These are phyloP conservation scores for Microdochium bolleyi DNA, from an alignment of 2,329 filamentous ascomycete species.

Conservation along the genomic window DNA sequence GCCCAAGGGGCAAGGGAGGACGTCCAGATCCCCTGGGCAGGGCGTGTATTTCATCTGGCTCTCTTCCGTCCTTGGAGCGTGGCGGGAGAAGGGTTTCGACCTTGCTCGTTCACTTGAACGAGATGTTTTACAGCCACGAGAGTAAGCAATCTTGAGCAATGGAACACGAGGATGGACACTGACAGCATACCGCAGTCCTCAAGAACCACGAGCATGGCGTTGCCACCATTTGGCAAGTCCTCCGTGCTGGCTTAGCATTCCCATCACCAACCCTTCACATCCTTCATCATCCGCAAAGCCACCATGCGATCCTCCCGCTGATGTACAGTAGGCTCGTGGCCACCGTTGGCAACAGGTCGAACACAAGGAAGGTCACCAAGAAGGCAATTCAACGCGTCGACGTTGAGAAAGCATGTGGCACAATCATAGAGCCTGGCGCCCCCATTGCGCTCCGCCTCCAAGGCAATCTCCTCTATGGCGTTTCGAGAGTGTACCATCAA, in stretches of 20 bases:
- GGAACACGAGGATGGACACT: slow-evolving; percentile 5
- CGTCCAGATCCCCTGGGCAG: too few species aligned
- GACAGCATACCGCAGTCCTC: slow-evolving; percentile 49
- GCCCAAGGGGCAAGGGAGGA: not conserved
- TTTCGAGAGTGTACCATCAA: slow-evolving; percentile 77
- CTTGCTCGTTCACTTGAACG: not conserved
- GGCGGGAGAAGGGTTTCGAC: too few species aligned
- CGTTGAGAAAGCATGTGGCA: slow-evolving; percentile 77
- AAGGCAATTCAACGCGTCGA: slow-evolving; percentile 87
- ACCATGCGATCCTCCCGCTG: not conserved
- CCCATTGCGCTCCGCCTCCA: slow-evolving; percentile 88
- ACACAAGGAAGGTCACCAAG: slow-evolving; percentile 64
- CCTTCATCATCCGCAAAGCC: not conserved
- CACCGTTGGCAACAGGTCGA: slow-evolving; percentile 69
- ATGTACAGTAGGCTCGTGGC: slow-evolving; percentile 67
- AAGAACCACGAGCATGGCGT: slow-evolving; percentile 85
- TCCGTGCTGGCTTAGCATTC: too few species aligned
- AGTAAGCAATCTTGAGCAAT: slow-evolving; percentile 44
- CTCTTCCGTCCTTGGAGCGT: too few species aligned
- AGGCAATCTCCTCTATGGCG: slow-evolving; percentile 77
- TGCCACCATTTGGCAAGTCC: slow-evolving; percentile 79
- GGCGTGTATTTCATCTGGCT: too few species aligned
- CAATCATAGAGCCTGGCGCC: slow-evolving; percentile 73
- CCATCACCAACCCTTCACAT: not conserved
- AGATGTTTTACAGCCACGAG: slow-evolving; percentile 95